These are phyloP conservation scores for Dioszegia crocea DNA, from an alignment of 768 basidiomycete species.

Conservation along the genomic window DNA sequence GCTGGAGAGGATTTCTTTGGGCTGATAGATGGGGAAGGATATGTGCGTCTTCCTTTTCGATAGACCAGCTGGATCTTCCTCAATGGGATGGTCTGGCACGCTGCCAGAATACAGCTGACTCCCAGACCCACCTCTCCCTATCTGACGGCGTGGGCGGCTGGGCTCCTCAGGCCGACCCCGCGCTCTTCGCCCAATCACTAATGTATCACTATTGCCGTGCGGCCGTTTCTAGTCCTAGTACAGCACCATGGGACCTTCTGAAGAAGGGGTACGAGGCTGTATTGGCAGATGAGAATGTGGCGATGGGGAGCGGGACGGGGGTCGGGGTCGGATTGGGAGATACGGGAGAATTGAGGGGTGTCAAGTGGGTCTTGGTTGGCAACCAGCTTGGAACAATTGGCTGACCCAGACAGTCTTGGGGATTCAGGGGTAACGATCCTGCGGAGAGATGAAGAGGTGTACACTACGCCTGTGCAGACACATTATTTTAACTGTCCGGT, in stretches of 20 bases:
- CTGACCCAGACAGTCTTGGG: conserved; percentile 40
- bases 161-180: conserved; percentile 77
- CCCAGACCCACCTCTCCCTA: conserved; percentile 59
- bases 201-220: conserved; percentile 63
- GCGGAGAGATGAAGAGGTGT: conserved; percentile 33
- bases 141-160: conserved; percentile 94
- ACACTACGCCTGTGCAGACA: conserved; percentile 37
- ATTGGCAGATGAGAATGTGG: conserved; percentile 36
- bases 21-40: conserved; percentile 27
- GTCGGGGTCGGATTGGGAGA: conserved; percentile 26
- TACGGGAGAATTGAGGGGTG: conserved; percentile 50
- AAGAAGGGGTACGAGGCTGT: conserved; percentile 41
- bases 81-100: too few relatives aligned
- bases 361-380: conserved; percentile 37
- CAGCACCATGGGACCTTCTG: conserved; percentile 27
- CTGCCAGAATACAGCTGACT: neutral
- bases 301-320: conserved; percentile 37
- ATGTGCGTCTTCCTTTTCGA: conserved; percentile 17
- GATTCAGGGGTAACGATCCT: conserved; percentile 49
- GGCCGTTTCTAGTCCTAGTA: conserved; percentile 13
- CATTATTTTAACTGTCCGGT: conserved; percentile 49
- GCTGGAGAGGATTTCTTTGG: conserved; percentile 50
- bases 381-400: neutral
- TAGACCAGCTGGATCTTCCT: too few relatives aligned
- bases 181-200: conserved; percentile 82